These are phyloP conservation scores for Garcia nutans DNA, from an alignment of 345 rosid species.

Conservation along the genomic window DNA sequence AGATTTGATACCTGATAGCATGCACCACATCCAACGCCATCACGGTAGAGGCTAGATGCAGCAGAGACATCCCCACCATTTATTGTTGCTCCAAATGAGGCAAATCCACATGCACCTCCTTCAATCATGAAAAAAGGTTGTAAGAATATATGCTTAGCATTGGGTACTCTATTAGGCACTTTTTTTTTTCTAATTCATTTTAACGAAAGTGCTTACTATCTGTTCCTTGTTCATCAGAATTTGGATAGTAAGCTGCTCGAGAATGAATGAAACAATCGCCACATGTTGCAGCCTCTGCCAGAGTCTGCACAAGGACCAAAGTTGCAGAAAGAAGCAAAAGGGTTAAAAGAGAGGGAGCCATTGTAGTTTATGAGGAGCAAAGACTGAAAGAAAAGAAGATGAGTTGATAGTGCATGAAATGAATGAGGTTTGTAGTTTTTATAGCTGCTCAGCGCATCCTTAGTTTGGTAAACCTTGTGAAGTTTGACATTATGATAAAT, in stretches of 20 bases:
- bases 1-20: slow-evolving; percentile 57
- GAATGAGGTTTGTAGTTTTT: slow-evolving; percentile 37
- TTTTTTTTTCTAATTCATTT: not conserved
- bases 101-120: slow-evolving; percentile 34
- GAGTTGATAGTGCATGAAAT: slow-evolving; percentile 27
- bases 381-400: slow-evolving; percentile 21
- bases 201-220: slow-evolving; percentile 35
- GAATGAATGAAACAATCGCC: slow-evolving; percentile 48
- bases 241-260: slow-evolving; percentile 54
- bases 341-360: slow-evolving; percentile 41
- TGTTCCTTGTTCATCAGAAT: slow-evolving; percentile 56
- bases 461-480: slow-evolving; percentile 23
- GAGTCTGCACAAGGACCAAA: slow-evolving; percentile 28
- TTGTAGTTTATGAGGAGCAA: slow-evolving; percentile 10
- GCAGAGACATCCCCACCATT: slow-evolving; percentile 74
- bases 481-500: slow-evolving; percentile 21
- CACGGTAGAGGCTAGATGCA: slow-evolving; percentile 57
- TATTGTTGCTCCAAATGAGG: slow-evolving; percentile 61
- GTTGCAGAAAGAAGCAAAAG: slow-evolving; percentile 26
- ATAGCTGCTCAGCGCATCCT: slow-evolving; percentile 17
- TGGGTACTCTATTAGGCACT: not conserved
- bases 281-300: slow-evolving; percentile 46
- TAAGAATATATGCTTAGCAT: not conserved
- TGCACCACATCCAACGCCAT: slow-evolving; percentile 71
- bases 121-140: not conserved